Percentiles rank a stretch among this genome's conserved stretches.
Evolutionary conservation across 2,329 filamentous ascomycete genomes (phyloP).

Genomic region (Emergomyces orientalis): DNA sequence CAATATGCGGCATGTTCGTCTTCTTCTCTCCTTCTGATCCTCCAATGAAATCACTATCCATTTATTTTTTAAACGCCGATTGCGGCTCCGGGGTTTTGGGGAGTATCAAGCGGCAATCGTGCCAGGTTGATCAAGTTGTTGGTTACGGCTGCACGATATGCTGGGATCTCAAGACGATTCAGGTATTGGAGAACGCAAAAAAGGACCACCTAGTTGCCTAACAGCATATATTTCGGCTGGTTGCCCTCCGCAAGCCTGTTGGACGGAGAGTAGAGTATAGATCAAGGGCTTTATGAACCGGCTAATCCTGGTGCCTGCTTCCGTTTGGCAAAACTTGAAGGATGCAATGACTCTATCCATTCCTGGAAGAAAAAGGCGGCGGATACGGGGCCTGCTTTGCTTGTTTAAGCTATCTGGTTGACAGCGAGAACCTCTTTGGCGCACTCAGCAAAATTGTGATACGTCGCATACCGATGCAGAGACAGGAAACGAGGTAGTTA

Average conservation of each 20-base stretch:
- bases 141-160: not conserved
- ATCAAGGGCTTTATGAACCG: not conserved
- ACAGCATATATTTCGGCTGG: not conserved
- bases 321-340: not conserved
- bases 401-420: not conserved
- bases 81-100: not conserved
- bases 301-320: not conserved
- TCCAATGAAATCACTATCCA: not conserved
- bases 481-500: not conserved
- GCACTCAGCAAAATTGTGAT: not conserved
- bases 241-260: not conserved
- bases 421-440: not conserved
- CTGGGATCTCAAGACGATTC: not conserved
- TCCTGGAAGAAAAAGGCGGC: not conserved
- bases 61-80: not conserved
- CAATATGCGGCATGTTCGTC: not conserved
- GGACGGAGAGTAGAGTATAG: not conserved
- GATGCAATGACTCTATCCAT: not conserved
- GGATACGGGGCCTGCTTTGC: not conserved
- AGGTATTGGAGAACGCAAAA: not conserved
- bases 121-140: not conserved
- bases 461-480: not conserved
- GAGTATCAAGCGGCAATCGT: not conserved
- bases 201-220: not conserved
- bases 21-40: not conserved